These are phyloP conservation scores for Stygiomarasmius scandens DNA, from an alignment of 1,284 basidiomycete genomes.

Conservation along the genomic window DNA sequence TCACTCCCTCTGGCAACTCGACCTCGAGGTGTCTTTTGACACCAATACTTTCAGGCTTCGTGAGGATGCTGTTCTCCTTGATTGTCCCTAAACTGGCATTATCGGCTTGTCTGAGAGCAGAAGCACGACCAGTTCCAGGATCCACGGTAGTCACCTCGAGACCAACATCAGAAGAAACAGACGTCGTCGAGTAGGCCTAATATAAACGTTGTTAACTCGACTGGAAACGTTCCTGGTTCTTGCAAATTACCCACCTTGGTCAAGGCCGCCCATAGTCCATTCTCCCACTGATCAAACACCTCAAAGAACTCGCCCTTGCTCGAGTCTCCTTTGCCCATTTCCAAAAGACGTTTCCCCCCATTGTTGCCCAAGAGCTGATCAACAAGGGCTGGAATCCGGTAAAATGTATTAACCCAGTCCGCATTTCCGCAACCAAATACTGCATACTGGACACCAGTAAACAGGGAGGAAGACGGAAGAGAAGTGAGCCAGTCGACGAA, in stretches of 20 bases:
- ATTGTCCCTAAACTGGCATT: slow-evolving; percentile 39
- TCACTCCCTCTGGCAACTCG: slow-evolving; percentile 42
- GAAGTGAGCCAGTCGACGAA: slow-evolving; percentile 46
- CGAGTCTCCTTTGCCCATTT: slow-evolving; percentile 46
- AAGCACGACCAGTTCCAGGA: slow-evolving; percentile 35
- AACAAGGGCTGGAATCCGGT: slow-evolving; percentile 47
- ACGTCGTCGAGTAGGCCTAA: slow-evolving; percentile 34
- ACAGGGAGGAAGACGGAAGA: slow-evolving; percentile 22
- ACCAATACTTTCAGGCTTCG: slow-evolving; percentile 34
- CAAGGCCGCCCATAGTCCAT: slow-evolving; percentile 41
- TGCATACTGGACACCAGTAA: slow-evolving; percentile 42
- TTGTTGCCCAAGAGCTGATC: slow-evolving; percentile 40
- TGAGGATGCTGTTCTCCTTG: slow-evolving; percentile 41
- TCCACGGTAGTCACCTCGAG: slow-evolving; percentile 37
- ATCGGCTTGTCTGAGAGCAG: slow-evolving; percentile 40
- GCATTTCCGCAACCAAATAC: slow-evolving; percentile 58
- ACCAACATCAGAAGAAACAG: slow-evolving; percentile 16
- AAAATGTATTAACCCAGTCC: slow-evolving; percentile 55
- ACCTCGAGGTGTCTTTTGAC: slow-evolving; percentile 50
- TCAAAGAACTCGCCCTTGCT: slow-evolving; percentile 46
- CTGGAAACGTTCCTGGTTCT: too few species aligned
- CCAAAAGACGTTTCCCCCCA: slow-evolving; percentile 42
- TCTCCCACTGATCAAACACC: slow-evolving; percentile 48
- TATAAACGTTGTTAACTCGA: not conserved
- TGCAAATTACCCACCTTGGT: slow-evolving; percentile 27